phyloP scores from a whole-genome alignment of 2,329 filamentous ascomycete species.

The Stachybotrys elegans region DNA sequence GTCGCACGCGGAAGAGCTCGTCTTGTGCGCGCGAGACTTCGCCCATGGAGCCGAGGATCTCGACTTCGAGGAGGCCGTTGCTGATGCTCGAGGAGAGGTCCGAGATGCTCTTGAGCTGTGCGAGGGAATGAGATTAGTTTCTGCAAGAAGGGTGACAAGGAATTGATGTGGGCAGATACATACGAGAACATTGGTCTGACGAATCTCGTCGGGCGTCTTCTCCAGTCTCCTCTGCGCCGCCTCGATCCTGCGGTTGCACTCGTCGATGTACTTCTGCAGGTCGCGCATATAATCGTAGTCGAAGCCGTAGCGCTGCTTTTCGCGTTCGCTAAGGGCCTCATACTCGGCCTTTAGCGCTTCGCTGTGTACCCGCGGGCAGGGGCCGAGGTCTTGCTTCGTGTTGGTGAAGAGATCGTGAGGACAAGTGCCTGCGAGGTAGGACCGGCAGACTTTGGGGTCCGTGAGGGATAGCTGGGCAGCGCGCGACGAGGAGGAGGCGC shows the following conservation, averaged over 20 bases:
- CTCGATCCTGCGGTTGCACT: slow-evolving; percentile 93
- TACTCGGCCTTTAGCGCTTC: slow-evolving; percentile 88
- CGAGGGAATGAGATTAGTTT: slow-evolving; percentile 9
- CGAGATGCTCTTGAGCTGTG: slow-evolving; percentile 70
- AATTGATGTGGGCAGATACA: too few species aligned
- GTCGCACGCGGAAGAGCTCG: slow-evolving; percentile 81
- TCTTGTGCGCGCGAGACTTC: slow-evolving; percentile 77
- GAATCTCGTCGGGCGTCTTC: slow-evolving; percentile 96
- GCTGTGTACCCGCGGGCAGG: slow-evolving; percentile 82
- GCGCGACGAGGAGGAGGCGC: slow-evolving; percentile 66
- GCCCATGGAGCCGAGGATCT: slow-evolving; percentile 76
- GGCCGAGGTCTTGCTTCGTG: slow-evolving; percentile 93
- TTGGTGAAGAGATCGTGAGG: slow-evolving; percentile 99
- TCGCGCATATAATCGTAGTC: slow-evolving; percentile 97
- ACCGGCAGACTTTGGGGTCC: slow-evolving; percentile 91
- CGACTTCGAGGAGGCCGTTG: slow-evolving; percentile 77
- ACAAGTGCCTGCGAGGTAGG: slow-evolving; percentile 88
- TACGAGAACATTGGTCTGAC: slow-evolving; percentile 84
- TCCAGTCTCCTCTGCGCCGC: slow-evolving; percentile 83
- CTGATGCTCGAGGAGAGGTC: slow-evolving; percentile 76
- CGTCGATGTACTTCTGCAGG: slow-evolving; percentile 93
- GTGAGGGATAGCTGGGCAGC: slow-evolving; percentile 80
- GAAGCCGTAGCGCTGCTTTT: slow-evolving; percentile 78
- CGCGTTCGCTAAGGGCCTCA: slow-evolving; percentile 63
- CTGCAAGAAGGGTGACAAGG: too few species aligned